Evolutionary conservation across 305 asterid genomes (phyloP).

Genomic region (Plantago coronopus): DNA sequence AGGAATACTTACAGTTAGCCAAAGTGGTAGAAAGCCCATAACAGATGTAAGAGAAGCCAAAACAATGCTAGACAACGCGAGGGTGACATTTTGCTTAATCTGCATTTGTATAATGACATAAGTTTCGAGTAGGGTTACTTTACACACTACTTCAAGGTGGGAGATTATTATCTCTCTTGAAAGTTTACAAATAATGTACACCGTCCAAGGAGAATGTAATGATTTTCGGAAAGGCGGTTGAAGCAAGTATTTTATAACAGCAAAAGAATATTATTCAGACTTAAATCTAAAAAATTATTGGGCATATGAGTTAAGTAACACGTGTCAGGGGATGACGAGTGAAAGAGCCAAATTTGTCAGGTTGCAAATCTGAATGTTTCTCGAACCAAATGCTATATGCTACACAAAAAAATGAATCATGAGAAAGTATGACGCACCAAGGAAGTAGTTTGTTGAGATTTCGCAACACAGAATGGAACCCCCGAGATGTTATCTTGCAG

Average conservation of each 20-base stretch:
- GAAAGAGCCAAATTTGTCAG: not conserved
- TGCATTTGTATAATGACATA: slow-evolving; percentile 25
- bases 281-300: no score
- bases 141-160: no score
- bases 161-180: not conserved
- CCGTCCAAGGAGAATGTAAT: no score
- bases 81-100: slow-evolving; percentile 91
- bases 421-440: slow-evolving; percentile 48
- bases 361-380: not conserved
- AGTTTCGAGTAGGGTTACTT: no score
- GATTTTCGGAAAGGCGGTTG: no score
- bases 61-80: slow-evolving; percentile 81
- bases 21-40: slow-evolving; percentile 81
- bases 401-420: not conserved
- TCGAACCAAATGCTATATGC: not conserved
- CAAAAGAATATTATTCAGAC: no score
- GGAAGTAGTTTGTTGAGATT: slow-evolving; percentile 79
- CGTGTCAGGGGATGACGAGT: not conserved
- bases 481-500: slow-evolving; percentile 89
- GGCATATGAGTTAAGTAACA: no score
- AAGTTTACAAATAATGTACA: no score
- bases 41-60: slow-evolving; percentile 96
- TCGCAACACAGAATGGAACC: slow-evolving; percentile 87
- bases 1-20: slow-evolving; percentile 70
- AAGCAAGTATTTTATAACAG: no score